Percentiles rank a stretch among this genome's conserved stretches.
phyloP scores from a whole-genome alignment of 2,329 filamentous ascomycete species.

The Claviceps sp. region DNA sequence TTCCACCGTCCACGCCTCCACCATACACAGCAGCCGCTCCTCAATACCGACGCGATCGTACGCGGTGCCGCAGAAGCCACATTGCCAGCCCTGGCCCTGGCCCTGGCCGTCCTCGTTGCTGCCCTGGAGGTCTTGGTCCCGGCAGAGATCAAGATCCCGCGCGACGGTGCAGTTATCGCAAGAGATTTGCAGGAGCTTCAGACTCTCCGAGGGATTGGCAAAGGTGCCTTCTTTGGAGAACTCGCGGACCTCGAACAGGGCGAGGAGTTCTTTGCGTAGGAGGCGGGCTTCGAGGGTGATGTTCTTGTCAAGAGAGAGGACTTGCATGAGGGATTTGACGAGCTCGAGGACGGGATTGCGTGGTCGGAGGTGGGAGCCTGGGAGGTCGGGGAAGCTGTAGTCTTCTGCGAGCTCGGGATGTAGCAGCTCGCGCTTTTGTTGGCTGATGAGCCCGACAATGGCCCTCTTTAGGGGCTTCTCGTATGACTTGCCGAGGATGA shows the following conservation, averaged over 20 bases:
- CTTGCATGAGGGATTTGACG: slow-evolving; percentile 85
- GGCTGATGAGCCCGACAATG: slow-evolving; percentile 65
- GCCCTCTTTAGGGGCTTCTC: slow-evolving; percentile 85
- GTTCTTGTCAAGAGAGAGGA: slow-evolving; percentile 79
- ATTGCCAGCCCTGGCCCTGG: slow-evolving; percentile 50
- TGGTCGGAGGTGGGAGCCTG: slow-evolving; percentile 45
- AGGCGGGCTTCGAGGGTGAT: slow-evolving; percentile 79
- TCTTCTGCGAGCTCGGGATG: slow-evolving; percentile 80
- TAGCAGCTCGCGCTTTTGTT: slow-evolving; percentile 77
- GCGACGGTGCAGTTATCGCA: slow-evolving; percentile 86
- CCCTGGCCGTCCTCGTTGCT: slow-evolving; percentile 12
- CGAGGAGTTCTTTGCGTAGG: slow-evolving; percentile 76
- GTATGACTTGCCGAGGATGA: slow-evolving; percentile 68
- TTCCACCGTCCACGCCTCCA: slow-evolving; percentile 60
- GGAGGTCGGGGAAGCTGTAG: slow-evolving; percentile 72
- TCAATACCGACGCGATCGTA: slow-evolving; percentile 73
- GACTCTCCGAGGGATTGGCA: slow-evolving; percentile 64
- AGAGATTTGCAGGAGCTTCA: slow-evolving; percentile 62
- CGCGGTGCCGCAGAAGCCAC: slow-evolving; percentile 59
- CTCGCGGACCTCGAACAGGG: slow-evolving; percentile 86
- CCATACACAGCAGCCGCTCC: slow-evolving; percentile 63
- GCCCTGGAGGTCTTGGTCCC: slow-evolving; percentile 64
- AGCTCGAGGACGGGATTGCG: slow-evolving; percentile 73
- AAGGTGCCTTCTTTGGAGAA: slow-evolving; percentile 85
- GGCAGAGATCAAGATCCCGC: slow-evolving; percentile 81